Base-by-base conservation (phyloP, 2,329 filamentous ascomycete species). In the Tolypocladium tropicale region DNA sequence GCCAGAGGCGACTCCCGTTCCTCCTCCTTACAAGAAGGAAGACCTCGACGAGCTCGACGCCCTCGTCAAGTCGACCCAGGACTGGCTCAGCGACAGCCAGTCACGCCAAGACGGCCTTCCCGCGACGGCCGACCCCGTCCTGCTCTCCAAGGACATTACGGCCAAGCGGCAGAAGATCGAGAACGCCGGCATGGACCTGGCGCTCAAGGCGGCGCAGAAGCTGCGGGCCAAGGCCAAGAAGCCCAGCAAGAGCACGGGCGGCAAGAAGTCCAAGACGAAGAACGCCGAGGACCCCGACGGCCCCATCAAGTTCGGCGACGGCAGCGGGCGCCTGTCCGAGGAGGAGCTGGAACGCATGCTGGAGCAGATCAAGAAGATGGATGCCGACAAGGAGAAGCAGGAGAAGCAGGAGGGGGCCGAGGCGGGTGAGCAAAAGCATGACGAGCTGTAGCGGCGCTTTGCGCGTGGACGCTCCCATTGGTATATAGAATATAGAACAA, bases 51-150 rank as follows among this genome's bases (percentile, higher is more conserved):
- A 78, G 52, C 76, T 94, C 28, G 80, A 85, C 53, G 77, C 81
- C 12, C 74, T 84, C 21, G 82, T 85, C 65, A 79, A 83, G 32
- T 78, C 81, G 16, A 82, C 85, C 21, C 74, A 79, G 18, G 76
- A 79, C 23, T 99, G 93, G 93, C 78, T 99, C 23, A 80, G 84
- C 34, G 81, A 87, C 61, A 86, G 88, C 67, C 73, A 89, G 52
- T 75, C 78, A 2, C 79, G 81, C 63, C 93, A 97, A 71, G 81
- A 84, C 33, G 85, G 83, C 62, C 81, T 96, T 3, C 74, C 79
- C 18, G 73, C 77, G 2, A 84, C 84, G 2, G 89, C 90, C 11
- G 85, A 97, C 61, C 89, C 90, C 0, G 85, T 85, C 7, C 77
- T 96, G 10, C 79, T 86, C 0, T 75, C 84, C 61, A 85, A 86